phyloP scores from a whole-genome alignment of 1,284 basidiomycete species.

The Lentinula novae-zelandiae region DNA sequence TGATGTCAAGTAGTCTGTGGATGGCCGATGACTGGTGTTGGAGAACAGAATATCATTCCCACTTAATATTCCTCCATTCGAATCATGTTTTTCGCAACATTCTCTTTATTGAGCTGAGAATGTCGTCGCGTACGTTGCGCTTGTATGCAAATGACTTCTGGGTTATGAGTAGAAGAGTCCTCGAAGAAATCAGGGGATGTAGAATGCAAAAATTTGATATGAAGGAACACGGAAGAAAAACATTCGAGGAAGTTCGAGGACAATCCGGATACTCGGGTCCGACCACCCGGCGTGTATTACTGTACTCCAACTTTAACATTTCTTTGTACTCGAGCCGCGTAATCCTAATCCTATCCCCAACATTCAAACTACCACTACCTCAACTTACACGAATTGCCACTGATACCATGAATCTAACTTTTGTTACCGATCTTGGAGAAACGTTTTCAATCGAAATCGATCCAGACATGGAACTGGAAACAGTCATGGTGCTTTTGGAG shows the following conservation, averaged over 20 bases:
- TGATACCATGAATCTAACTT: conserved; percentile 75
- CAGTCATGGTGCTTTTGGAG: conserved; percentile 85
- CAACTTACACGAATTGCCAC: neutral
- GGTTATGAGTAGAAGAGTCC: too few relatives aligned
- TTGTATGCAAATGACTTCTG: too few relatives aligned
- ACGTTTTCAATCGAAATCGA: conserved; percentile 82
- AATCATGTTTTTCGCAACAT: too few relatives aligned
- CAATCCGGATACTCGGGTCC: neutral
- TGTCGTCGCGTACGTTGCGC: too few relatives aligned
- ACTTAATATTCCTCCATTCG: too few relatives aligned
- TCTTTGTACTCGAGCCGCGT: neutral
- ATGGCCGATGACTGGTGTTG: too few relatives aligned
- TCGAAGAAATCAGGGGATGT: too few relatives aligned
- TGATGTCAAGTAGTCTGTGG: too few relatives aligned
- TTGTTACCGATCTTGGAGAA: conserved; percentile 75
- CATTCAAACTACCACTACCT: neutral
- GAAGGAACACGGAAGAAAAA: neutral
- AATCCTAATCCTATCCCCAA: neutral
- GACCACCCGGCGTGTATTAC: neutral
- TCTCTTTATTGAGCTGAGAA: too few relatives aligned
- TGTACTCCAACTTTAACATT: neutral
- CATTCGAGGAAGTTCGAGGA: conserved; percentile 3
- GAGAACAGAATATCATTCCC: too few relatives aligned
- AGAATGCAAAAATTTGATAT: too few relatives aligned
- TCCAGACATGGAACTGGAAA: conserved; percentile 82